phyloP scores from a whole-genome alignment of 2,329 filamentous ascomycete species.

The Xylariaceae sp. region DNA sequence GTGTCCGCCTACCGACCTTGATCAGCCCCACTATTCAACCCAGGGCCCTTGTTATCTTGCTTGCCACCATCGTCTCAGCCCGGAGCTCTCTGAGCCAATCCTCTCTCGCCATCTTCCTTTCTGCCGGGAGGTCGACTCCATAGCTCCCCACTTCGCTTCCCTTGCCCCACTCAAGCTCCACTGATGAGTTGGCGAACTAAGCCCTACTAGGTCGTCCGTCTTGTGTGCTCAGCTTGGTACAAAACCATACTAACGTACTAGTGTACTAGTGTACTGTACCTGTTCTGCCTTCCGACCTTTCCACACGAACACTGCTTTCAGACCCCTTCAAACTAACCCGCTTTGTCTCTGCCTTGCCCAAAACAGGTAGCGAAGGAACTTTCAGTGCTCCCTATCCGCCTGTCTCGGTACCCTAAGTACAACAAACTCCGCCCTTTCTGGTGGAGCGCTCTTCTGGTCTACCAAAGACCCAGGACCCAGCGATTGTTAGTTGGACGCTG shows the following conservation, averaged over 20 bases:
- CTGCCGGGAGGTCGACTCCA: slow-evolving; percentile 17
- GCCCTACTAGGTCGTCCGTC: slow-evolving; percentile 22
- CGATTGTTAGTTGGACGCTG: neutral
- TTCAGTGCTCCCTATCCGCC: neutral
- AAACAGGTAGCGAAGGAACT: neutral
- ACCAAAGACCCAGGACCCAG: neutral
- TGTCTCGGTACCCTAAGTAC: neutral
- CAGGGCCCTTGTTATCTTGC: slow-evolving; percentile 15
- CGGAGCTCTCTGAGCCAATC: slow-evolving; percentile 29
- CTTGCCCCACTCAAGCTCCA: slow-evolving; percentile 13
- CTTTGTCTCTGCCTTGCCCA: neutral
- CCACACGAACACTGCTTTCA: neutral
- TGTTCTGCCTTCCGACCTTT: slow-evolving; percentile 2
- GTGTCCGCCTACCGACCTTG: slow-evolving; percentile 5
- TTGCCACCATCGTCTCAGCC: slow-evolving; percentile 30
- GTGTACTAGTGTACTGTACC: neutral
- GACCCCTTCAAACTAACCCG: no score
- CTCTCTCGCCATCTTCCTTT: slow-evolving; percentile 20
- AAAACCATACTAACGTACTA: neutral
- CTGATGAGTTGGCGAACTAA: slow-evolving; percentile 31
- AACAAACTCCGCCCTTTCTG: neutral
- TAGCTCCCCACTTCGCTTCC: slow-evolving; percentile 17
- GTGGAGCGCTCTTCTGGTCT: no score
- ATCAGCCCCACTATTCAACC: slow-evolving; percentile 10
- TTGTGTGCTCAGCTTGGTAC: slow-evolving; percentile 10